These are phyloP conservation scores for Candida boleticola DNA, from an alignment of 805 yeast species.

Conservation along the genomic window DNA sequence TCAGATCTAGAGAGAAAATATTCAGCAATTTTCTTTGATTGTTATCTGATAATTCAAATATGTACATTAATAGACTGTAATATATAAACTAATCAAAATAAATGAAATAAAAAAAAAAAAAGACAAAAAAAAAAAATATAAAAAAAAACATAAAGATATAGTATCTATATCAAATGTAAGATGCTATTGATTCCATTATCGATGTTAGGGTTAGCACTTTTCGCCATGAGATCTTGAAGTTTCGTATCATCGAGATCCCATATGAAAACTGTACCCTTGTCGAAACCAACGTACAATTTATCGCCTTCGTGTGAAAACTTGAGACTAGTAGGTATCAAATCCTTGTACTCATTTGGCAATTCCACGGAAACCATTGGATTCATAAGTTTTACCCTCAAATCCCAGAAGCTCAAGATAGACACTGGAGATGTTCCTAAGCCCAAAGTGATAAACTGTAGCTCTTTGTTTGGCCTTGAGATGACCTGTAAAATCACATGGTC, in stretches of 20 bases:
- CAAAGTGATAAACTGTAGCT: constrained; percentile 24
- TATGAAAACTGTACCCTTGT: constrained; percentile 16
- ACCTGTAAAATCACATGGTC: neutral
- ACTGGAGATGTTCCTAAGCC: constrained; percentile 11
- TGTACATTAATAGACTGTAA: constrained; percentile 8
- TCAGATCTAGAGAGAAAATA: constrained; percentile 44
- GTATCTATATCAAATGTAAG: no score
- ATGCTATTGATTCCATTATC: no score
- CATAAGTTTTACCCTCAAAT: constrained; percentile 17
- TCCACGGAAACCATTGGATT: constrained; percentile 16
- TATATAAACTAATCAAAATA: neutral
- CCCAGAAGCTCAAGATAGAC: constrained; percentile 29
- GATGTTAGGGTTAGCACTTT: neutral
- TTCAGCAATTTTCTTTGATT: constrained; percentile 20
- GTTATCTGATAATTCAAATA: neutral
- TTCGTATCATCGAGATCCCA: constrained; percentile 12
- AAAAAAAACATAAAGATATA: neutral
- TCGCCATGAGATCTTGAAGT: constrained; percentile 1
- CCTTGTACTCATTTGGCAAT: constrained; percentile 2
- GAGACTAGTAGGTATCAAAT: constrained; percentile 8
- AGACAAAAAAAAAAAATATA: neutral
- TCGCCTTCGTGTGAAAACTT: constrained; percentile 18
- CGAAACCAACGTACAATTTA: constrained; percentile 19
- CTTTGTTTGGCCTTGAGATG: neutral
- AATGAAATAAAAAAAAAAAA: no score